These are phyloP conservation scores for Phialocephala sp. DNA, from an alignment of 2,329 filamentous ascomycete genomes.

Conservation along the genomic window DNA sequence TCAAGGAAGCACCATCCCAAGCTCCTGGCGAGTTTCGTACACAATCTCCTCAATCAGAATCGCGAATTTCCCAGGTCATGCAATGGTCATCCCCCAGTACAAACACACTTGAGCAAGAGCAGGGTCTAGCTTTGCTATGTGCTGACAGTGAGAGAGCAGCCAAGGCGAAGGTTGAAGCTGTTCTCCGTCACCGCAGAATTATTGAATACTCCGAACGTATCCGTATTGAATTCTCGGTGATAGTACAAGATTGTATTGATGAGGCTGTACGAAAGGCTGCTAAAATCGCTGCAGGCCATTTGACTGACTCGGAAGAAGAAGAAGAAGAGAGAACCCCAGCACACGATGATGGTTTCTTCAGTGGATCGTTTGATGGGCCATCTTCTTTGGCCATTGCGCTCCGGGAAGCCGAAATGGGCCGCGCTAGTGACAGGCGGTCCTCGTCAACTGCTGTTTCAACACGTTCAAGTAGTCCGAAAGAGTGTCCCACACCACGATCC, in stretches of 20 bases:
- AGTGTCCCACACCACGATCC: constrained; percentile 89
- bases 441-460: constrained; percentile 70
- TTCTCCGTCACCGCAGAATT: constrained; percentile 88
- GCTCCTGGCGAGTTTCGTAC: constrained; percentile 81
- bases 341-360: constrained; percentile 57
- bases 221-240: constrained; percentile 86
- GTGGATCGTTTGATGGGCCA: constrained; percentile 62
- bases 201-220: constrained; percentile 97
- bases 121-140: constrained; percentile 85
- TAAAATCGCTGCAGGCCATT: constrained; percentile 81
- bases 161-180: constrained; percentile 88
- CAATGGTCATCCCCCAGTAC: constrained; percentile 96
- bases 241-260: constrained; percentile 95
- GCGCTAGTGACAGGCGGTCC: constrained; percentile 45
- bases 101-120: constrained; percentile 90
- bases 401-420: constrained; percentile 40
- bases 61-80: constrained; percentile 88
- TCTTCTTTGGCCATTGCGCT: constrained; percentile 63
- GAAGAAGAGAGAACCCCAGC: constrained; percentile 49
- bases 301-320: constrained; percentile 72
- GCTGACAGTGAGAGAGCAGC: constrained; percentile 86
- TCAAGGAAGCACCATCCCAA: constrained; percentile 80
- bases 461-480: constrained; percentile 86
- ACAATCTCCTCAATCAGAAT: constrained; percentile 95
- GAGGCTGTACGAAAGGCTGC: constrained; percentile 90